Evolutionary conservation across 345 rosid genomes (phyloP).

Genomic region (Abelmoschus esculentus): DNA sequence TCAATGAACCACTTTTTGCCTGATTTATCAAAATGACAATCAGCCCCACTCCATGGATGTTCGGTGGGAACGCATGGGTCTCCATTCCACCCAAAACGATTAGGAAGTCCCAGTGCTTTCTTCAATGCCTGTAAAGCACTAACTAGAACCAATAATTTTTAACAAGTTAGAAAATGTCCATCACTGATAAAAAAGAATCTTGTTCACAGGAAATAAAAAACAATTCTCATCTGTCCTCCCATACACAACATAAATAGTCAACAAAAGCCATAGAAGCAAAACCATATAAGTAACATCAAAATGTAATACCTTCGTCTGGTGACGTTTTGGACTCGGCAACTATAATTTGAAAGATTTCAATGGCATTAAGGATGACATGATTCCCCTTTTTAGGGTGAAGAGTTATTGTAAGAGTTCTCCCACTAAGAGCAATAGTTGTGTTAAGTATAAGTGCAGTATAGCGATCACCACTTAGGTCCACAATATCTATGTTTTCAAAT

Average conservation of each 20-base stretch:
- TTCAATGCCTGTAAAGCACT: conserved; percentile 62
- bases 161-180: conserved; percentile 14
- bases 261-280: neutral
- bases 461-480: conserved; percentile 55
- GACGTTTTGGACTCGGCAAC: conserved; percentile 60
- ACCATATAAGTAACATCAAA: neutral
- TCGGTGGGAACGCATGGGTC: conserved; percentile 98
- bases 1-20: conserved; percentile 83
- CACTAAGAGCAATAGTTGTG: conserved; percentile 63
- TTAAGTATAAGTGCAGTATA: conserved; percentile 76
- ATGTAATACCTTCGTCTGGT: conserved; percentile 61
- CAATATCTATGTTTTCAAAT: conserved; percentile 57
- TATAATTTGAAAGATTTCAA: conserved; percentile 79
- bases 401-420: conserved; percentile 65
- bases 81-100: conserved; percentile 96
- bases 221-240: neutral
- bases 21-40: conserved; percentile 62
- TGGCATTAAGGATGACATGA: conserved; percentile 70
- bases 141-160: conserved; percentile 39
- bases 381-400: conserved; percentile 62
- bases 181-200: neutral
- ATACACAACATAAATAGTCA: neutral
- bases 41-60: conserved; percentile 97
- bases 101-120: conserved; percentile 73
- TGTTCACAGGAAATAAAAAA: neutral